phyloP scores from a whole-genome alignment of 2,329 filamentous ascomycete species.

The Neurospora sp. region DNA sequence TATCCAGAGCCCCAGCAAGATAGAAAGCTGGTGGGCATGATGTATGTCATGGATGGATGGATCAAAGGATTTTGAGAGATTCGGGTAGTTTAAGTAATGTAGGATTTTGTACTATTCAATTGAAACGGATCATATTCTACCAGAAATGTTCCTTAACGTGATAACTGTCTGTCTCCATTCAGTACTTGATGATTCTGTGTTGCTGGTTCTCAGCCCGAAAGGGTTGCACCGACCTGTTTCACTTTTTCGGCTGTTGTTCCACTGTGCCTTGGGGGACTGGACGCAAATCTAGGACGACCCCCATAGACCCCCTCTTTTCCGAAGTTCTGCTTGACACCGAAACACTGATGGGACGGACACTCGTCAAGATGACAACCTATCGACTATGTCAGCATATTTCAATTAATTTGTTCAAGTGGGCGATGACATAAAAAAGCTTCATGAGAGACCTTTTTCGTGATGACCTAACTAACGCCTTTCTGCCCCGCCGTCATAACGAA shows the following conservation, averaged over 20 bases:
- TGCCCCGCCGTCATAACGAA: too few relatives aligned
- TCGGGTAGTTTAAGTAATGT: background rate
- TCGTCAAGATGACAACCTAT: background rate
- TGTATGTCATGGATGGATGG: background rate
- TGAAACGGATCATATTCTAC: background rate
- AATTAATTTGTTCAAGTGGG: too few relatives aligned
- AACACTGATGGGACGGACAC: background rate
- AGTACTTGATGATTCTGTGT: background rate
- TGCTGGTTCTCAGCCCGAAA: too few relatives aligned
- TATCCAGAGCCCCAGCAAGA: background rate
- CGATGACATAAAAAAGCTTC: too few relatives aligned
- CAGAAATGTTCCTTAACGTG: background rate
- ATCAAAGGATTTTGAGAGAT: background rate
- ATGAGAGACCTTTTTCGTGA: too few relatives aligned
- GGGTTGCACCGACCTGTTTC: too few relatives aligned
- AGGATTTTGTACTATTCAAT: background rate
- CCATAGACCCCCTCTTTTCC: background rate
- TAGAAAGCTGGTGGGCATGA: background rate
- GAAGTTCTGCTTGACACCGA: background rate
- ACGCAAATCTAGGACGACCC: background rate
- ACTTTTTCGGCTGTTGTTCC: background rate
- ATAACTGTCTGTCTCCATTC: background rate
- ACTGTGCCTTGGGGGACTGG: background rate
- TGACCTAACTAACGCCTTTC: too few relatives aligned
- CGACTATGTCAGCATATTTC: background rate